phyloP scores from a whole-genome alignment of 2,329 filamentous ascomycete genomes.

The Fusarium duplospermum region DNA sequence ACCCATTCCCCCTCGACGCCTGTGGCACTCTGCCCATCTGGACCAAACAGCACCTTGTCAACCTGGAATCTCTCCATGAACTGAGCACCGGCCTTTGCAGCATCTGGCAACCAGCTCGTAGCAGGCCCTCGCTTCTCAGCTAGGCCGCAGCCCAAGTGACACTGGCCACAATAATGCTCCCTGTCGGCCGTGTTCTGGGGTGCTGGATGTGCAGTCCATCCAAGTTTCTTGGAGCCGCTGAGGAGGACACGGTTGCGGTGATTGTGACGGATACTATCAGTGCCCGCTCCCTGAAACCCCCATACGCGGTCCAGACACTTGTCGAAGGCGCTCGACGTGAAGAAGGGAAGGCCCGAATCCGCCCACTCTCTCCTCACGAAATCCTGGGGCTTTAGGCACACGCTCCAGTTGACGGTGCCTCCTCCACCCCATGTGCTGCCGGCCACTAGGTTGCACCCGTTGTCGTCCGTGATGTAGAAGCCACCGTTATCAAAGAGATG shows the following conservation, averaged over 20 bases:
- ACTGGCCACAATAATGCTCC: conserved; percentile 79
- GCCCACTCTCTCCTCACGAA: conserved; percentile 88
- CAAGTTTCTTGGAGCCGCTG: conserved; percentile 79
- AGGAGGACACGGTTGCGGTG: conserved; percentile 77
- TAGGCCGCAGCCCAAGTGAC: conserved; percentile 70
- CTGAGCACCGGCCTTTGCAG: conserved; percentile 78
- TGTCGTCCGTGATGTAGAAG: conserved; percentile 65
- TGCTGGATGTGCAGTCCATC: conserved; percentile 75
- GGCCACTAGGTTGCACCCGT: conserved; percentile 69
- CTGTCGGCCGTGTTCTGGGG: conserved; percentile 83
- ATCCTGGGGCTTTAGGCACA: conserved; percentile 73
- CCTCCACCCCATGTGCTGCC: conserved; percentile 87
- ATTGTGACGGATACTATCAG: conserved; percentile 77
- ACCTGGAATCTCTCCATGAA: conserved; percentile 88
- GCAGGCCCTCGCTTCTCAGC: conserved; percentile 83
- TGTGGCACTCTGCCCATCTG: conserved; percentile 66
- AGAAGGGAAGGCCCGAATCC: conserved; percentile 74
- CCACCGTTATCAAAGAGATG: conserved; percentile 79
- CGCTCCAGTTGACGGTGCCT: conserved; percentile 88
- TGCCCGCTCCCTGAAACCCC: conserved; percentile 79
- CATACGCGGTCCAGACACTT: conserved; percentile 84
- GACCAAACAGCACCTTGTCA: conserved; percentile 76
- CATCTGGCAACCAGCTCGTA: conserved; percentile 82
- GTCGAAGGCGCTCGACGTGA: conserved; percentile 79
- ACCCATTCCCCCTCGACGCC: conserved; percentile 83